Percentiles rank a stretch among this genome's conserved stretches.
Evolutionary conservation across 169 alveolate genomes (phyloP).

Genomic region (Plasmodium chabaudi): DNA sequence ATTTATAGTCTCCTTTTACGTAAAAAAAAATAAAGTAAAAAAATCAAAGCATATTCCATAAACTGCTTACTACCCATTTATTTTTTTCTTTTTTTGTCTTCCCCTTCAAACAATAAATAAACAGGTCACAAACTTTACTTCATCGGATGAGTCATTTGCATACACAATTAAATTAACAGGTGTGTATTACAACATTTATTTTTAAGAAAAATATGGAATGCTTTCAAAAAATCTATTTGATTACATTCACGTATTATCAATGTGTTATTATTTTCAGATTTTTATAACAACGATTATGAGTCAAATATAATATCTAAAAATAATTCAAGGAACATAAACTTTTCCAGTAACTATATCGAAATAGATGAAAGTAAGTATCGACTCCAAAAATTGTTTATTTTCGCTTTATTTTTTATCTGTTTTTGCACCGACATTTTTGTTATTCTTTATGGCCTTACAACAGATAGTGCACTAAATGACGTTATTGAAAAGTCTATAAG

Average conservation of each 20-base stretch:
- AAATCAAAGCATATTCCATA: not conserved
- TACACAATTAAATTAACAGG: slow-evolving; percentile 64
- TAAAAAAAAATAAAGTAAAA: slow-evolving; percentile 14
- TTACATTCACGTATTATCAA: not conserved
- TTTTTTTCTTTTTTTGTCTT: not conserved
- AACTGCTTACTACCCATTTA: not conserved
- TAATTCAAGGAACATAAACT: slow-evolving; percentile 24
- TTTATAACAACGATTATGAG: slow-evolving; percentile 35
- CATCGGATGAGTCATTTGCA: slow-evolving; percentile 26
- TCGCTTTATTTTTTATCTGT: not conserved
- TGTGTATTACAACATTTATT: slow-evolving; percentile 6
- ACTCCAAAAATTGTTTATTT: not conserved
- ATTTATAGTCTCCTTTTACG: slow-evolving; percentile 58
- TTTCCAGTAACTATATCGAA: slow-evolving; percentile 43
- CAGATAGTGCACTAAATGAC: slow-evolving; percentile 57
- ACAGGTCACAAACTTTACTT: slow-evolving; percentile 54
- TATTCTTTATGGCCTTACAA: not conserved
- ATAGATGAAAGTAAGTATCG: slow-evolving; percentile 27
- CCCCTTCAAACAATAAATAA: slow-evolving; percentile 11
- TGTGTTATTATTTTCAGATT: slow-evolving; percentile 11
- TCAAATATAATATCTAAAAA: slow-evolving; percentile 36
- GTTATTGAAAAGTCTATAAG: slow-evolving; percentile 19
- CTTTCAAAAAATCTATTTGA: not conserved
- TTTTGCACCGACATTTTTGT: not conserved
- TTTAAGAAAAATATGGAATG: not conserved